A percentile compares a stretch with the other conserved stretches of the same genome.
phyloP scores from a whole-genome alignment of 345 rosid species.

The Bretschneidera sinensis region DNA sequence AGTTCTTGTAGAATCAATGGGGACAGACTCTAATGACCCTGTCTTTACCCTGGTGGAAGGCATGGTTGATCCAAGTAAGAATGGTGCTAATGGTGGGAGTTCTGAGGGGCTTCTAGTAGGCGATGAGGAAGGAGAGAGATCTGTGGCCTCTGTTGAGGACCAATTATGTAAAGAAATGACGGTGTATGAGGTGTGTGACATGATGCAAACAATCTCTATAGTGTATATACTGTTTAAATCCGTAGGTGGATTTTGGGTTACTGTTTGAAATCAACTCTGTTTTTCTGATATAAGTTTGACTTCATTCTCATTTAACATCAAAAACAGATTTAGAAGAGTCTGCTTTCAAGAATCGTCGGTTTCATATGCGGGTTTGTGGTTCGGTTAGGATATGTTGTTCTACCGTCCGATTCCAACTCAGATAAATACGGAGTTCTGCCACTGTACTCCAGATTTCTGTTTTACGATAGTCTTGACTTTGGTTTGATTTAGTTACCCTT shows the following conservation, averaged over 20 bases:
- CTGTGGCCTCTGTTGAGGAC: conserved; percentile 82
- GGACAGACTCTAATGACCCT: conserved; percentile 38
- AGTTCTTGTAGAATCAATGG: conserved; percentile 66
- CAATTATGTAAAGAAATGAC: conserved; percentile 90
- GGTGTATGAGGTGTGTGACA: conserved; percentile 66
- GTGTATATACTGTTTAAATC: background rate
- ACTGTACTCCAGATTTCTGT: too few species aligned
- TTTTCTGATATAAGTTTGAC: too few species aligned
- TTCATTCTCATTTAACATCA: background rate
- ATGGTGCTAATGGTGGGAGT: conserved; percentile 35
- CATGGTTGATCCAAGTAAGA: conserved; percentile 53
- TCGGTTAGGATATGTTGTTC: background rate
- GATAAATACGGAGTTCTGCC: background rate
- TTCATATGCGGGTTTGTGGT: background rate
- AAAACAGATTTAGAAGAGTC: background rate
- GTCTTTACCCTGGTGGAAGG: conserved; percentile 66
- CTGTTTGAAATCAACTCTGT: background rate
- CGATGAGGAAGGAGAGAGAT: conserved; percentile 76
- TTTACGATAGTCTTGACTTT: too few species aligned
- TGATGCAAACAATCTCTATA: conserved; percentile 1
- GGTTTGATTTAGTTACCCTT: too few species aligned
- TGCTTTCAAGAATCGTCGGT: background rate
- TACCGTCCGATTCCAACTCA: background rate
- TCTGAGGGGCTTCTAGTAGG: conserved; percentile 60
- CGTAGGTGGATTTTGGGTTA: background rate